Conservation (phyloP, 371 early-diverging fungal genomes). For the Funneliformis caledonium region DNA sequence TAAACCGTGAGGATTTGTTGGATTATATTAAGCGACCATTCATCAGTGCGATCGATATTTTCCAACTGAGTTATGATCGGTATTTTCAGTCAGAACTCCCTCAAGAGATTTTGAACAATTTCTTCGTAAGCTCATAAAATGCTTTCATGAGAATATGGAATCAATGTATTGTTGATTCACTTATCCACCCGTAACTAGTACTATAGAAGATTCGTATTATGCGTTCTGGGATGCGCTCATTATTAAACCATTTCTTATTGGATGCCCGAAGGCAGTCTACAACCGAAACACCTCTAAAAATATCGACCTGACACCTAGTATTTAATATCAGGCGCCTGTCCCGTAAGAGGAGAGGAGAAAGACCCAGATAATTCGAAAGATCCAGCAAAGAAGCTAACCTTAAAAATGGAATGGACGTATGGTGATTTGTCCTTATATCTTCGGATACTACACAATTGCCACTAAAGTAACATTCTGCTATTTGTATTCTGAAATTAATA, state of each 20-base stretch:
- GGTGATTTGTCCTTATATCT: not conserved
- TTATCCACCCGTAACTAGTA: too few species aligned
- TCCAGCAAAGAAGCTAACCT: not conserved
- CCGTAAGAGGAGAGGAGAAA: constrained; percentile 12
- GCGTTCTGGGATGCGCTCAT: constrained; percentile 13
- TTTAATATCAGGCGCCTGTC: not conserved
- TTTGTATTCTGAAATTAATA: not conserved
- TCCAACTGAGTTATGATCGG: not conserved
- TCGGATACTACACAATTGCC: too few species aligned
- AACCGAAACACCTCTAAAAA: not conserved
- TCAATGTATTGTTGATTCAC: not conserved
- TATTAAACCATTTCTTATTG: not conserved
- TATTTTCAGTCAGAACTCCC: not conserved
- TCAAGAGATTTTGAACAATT: not conserved
- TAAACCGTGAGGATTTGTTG: too few species aligned
- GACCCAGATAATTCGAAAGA: not conserved
- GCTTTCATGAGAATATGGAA: not conserved
- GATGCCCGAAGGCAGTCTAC: not conserved
- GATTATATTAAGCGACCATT: too few species aligned
- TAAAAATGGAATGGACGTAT: constrained; percentile 12
- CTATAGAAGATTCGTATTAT: constrained; percentile 4
- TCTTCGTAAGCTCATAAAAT: not conserved
- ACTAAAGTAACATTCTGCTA: not conserved
- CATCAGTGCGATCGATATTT: not conserved
- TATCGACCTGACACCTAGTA: constrained; percentile 15